These are phyloP conservation scores for Cercospora nicotianae DNA, from an alignment of 2,329 filamentous ascomycete species.

Conservation along the genomic window DNA sequence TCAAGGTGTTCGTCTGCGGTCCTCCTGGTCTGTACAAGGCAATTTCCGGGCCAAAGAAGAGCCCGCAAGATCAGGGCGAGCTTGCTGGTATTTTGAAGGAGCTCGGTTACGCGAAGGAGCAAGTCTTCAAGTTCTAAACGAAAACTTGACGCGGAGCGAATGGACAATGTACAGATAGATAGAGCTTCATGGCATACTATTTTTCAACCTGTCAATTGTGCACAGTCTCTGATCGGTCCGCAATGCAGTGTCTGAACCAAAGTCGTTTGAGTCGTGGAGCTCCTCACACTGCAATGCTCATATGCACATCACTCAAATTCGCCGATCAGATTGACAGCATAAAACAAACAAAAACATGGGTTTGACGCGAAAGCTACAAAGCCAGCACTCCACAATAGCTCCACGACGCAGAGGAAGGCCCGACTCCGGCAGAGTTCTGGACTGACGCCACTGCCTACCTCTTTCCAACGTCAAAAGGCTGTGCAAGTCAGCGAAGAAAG, in stretches of 20 bases:
- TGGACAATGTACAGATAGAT: conserved; percentile 22
- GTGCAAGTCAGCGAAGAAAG: not conserved
- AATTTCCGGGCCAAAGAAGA: conserved; percentile 84
- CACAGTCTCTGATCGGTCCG: not conserved
- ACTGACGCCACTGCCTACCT: conserved; percentile 10
- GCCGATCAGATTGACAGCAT: not conserved
- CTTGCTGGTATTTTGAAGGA: conserved; percentile 78
- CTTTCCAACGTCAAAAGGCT: conserved; percentile 2
- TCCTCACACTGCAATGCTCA: not conserved
- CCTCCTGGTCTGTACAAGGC: conserved; percentile 92
- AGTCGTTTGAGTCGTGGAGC: not conserved
- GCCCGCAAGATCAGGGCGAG: conserved; percentile 92
- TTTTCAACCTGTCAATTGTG: not conserved
- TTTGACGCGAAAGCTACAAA: not conserved
- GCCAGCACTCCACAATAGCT: conserved; percentile 11
- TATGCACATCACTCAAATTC: not conserved
- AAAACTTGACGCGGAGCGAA: not conserved
- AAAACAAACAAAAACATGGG: not conserved
- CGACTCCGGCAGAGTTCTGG: conserved; percentile 15
- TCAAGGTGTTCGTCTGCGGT: conserved; percentile 96
- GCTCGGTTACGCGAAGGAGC: conserved; percentile 79
- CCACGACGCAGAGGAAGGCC: conserved; percentile 11
- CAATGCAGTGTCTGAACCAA: no score
- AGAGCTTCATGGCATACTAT: not conserved
- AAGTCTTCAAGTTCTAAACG: conserved; percentile 92